phyloP scores from a whole-genome alignment of 1,139 yeast genomes.

The Suhomyces maxii region DNA sequence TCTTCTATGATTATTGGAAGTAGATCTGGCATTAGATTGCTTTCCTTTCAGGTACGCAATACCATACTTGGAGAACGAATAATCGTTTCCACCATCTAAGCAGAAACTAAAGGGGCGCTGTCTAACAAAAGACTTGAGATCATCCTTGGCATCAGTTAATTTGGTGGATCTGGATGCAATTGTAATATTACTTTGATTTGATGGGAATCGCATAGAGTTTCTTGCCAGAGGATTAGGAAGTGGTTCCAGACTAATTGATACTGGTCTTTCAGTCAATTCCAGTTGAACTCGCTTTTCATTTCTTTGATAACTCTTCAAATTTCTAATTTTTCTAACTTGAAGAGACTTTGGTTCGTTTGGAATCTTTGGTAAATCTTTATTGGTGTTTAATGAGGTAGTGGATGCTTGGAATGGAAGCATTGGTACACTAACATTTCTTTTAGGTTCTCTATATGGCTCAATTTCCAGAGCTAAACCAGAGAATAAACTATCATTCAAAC shows the following conservation, averaged over 20 bases:
- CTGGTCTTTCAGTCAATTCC: neutral
- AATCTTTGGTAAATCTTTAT: constrained; percentile 9
- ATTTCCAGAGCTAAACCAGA: constrained; percentile 9
- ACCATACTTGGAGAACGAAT: constrained; percentile 31
- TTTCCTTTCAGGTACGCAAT: constrained; percentile 11
- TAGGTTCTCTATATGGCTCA: constrained; percentile 4
- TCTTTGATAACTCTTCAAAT: constrained; percentile 12
- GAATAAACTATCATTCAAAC: constrained; percentile 12
- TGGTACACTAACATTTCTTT: constrained; percentile 7
- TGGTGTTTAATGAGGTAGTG: constrained; percentile 4
- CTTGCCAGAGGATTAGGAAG: constrained; percentile 2
- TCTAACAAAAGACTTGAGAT: constrained; percentile 24
- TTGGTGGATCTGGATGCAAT: constrained; percentile 2
- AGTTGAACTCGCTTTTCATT: neutral
- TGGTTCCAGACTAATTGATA: neutral
- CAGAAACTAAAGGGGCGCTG: constrained; percentile 35
- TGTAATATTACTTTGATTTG: constrained; percentile 8
- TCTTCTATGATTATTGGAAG: constrained; percentile 1
- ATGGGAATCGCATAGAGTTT: constrained; percentile 3
- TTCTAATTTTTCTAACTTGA: constrained; percentile 12
- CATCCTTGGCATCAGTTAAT: constrained; percentile 14
- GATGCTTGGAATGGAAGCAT: constrained; percentile 1
- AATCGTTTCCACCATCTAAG: constrained; percentile 35
- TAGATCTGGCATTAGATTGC: neutral
- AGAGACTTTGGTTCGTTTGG: constrained; percentile 2